Evolutionary conservation across 805 yeast species (phyloP), one percentile per base, ranked within the genome.

Genomic region (Wickerhamomyces subpelliculosus): DNA sequence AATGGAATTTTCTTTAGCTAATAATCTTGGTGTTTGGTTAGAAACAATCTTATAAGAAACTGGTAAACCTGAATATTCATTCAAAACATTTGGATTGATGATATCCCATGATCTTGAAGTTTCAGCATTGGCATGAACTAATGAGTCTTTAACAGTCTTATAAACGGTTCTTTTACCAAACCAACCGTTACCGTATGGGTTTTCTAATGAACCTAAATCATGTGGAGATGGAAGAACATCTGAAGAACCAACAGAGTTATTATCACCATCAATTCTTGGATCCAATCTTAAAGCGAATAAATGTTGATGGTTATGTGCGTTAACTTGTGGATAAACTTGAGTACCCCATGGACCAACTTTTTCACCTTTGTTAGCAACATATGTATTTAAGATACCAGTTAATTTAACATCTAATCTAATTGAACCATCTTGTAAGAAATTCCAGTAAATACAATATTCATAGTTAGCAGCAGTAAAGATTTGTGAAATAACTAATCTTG

Each of bases 301-400:
- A 65, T 84, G 93, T 70, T 84, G 94, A 64, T 84, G 94, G 62
- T 84, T 83, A 65, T 84, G 90, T 30, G 94, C 94, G 54, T 81
- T 81, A 39, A 80, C 85, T 47, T 75, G 73, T 42, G 93, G 93
- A 60, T 82, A 83, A 37, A 84, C 90, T 50, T 70, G 68, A 24
- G 90, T 80, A 42, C 90, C 94, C 81, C 84, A 84, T 51, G 85
- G 86, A 18, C 80, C 82, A 46, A 73, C 56, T 32, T 70, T 75
- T 60, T 83, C 93, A 49, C 68, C 80, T 42, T 77, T 80, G 40
- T 67, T 77, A 45, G 80, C 67, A 41, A 75, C 60, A 57, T 68
- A 80, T 19, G 94, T 84, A 71, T 83, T 84, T 64, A 84, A 70
- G 46, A 84, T 84, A 64, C 94, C 94, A 23, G 93, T 83, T 46